These are phyloP conservation scores for Ophiostoma montium DNA, from an alignment of 2,329 filamentous ascomycete species.

Conservation along the genomic window DNA sequence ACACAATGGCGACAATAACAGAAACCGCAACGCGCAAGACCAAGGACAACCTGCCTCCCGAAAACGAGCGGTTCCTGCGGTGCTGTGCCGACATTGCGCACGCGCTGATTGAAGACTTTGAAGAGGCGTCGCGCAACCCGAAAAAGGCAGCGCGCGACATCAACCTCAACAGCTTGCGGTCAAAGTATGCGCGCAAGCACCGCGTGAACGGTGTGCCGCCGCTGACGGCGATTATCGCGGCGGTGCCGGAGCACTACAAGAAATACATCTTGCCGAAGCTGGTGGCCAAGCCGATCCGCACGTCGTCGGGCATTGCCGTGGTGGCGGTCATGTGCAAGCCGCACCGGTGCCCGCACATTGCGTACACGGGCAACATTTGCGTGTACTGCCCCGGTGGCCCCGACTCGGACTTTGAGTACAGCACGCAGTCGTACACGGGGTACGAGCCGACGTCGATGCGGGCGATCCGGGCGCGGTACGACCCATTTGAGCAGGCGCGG, in stretches of 20 bases:
- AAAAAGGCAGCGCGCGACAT: constrained; percentile 67
- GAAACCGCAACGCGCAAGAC: constrained; percentile 36
- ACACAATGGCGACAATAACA: constrained; percentile 23
- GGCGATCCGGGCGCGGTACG: constrained; percentile 90
- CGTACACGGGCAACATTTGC: constrained; percentile 97
- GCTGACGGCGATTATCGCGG: constrained; percentile 90
- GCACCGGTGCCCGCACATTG: constrained; percentile 92
- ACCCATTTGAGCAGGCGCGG: constrained; percentile 93
- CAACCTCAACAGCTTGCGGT: constrained; percentile 79
- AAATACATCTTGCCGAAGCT: constrained; percentile 96
- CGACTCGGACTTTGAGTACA: constrained; percentile 98
- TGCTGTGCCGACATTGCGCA: constrained; percentile 94
- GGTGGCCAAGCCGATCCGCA: constrained; percentile 90
- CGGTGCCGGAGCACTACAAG: constrained; percentile 98
- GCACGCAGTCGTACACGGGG: constrained; percentile 95
- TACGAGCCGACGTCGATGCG: constrained; percentile 99
- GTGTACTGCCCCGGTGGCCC: constrained; percentile 97
- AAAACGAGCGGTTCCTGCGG: constrained; percentile 87
- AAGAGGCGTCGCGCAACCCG: constrained; percentile 59
- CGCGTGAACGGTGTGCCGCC: constrained; percentile 76
- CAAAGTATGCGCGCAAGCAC: constrained; percentile 86
- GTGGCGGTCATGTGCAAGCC: constrained; percentile 99
- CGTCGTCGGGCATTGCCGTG: constrained; percentile 66
- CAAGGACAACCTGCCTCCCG: constrained; percentile 64
- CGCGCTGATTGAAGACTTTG: constrained; percentile 80